Conservation (phyloP, 257 asterid species). For the Lycium barbarum region DNA sequence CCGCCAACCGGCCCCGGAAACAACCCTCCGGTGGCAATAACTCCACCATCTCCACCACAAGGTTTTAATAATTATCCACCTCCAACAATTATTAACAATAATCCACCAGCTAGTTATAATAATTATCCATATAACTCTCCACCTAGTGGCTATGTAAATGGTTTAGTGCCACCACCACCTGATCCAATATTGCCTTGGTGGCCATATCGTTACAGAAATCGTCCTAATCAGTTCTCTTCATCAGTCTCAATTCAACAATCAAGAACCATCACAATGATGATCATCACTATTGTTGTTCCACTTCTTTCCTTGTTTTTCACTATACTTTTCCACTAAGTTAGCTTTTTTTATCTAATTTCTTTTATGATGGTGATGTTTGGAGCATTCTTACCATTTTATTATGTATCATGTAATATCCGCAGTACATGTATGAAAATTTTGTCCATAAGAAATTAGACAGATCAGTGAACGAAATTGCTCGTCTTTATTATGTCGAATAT, state of each 20-base stretch:
- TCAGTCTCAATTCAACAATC: slow-evolving; percentile 37
- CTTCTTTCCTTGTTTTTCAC: not conserved
- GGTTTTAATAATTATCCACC: slow-evolving; percentile 39
- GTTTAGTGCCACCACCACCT: slow-evolving; percentile 72
- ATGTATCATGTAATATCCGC: not conserved
- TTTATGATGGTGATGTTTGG: not conserved
- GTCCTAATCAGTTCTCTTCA: slow-evolving; percentile 66
- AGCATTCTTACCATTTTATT: not conserved
- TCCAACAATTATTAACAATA: slow-evolving; percentile 8
- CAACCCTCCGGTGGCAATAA: slow-evolving; percentile 53
- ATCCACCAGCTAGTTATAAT: not conserved
- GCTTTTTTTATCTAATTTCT: not conserved
- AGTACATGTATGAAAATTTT: not conserved
- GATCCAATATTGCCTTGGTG: slow-evolving; percentile 81
- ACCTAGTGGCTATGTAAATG: slow-evolving; percentile 47
- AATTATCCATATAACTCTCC: slow-evolving; percentile 37
- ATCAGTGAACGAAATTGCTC: not conserved
- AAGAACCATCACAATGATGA: slow-evolving; percentile 26
- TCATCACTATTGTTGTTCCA: slow-evolving; percentile 26
- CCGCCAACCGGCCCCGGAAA: slow-evolving; percentile 77
- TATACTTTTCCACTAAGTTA: not conserved
- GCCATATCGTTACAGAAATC: slow-evolving; percentile 71
- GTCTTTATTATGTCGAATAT: not conserved
- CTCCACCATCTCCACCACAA: slow-evolving; percentile 56
- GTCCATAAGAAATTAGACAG: not conserved